A percentile compares a stretch with the other conserved stretches of the same genome.
Evolutionary conservation across 2,329 filamentous ascomycete genomes (phyloP).

Genomic region (Hypoxylon sp.): DNA sequence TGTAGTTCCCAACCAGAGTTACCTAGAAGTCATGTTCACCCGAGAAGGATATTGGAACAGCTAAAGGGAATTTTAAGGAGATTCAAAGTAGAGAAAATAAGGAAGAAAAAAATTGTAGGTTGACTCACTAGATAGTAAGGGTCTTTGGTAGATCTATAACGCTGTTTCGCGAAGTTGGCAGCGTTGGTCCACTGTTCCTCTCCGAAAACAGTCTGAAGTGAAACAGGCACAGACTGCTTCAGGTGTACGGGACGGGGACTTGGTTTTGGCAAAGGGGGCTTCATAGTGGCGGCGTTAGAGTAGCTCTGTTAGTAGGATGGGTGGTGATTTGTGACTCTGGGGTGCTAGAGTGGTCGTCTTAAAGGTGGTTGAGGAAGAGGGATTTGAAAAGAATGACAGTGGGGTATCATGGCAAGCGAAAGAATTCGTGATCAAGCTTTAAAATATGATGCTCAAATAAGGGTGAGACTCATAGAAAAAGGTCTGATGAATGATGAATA

Average conservation of each 20-base stretch:
- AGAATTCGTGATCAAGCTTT: slow-evolving; percentile 2
- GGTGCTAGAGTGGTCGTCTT: neutral
- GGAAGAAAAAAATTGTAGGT: neutral
- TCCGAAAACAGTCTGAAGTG: slow-evolving; percentile 69
- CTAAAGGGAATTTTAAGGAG: neutral
- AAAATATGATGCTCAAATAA: neutral
- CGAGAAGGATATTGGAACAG: neutral
- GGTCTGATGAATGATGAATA: neutral
- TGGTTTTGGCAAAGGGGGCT: slow-evolving; percentile 25
- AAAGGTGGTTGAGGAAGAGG: slow-evolving; percentile 1
- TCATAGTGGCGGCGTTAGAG: slow-evolving; percentile 26
- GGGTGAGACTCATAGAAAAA: neutral
- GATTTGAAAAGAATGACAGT: slow-evolving; percentile 11
- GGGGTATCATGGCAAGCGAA: slow-evolving; percentile 44
- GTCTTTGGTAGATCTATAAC: slow-evolving; percentile 65
- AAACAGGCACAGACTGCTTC: slow-evolving; percentile 51
- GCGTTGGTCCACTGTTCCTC: slow-evolving; percentile 68
- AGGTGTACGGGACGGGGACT: slow-evolving; percentile 28
- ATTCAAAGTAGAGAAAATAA: neutral
- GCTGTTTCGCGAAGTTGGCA: slow-evolving; percentile 67
- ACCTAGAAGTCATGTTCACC: neutral
- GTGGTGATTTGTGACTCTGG: neutral
- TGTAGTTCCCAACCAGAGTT: neutral
- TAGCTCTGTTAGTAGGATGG: neutral
- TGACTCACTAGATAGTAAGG: slow-evolving; percentile 68